Percentiles rank a stretch among this genome's conserved stretches.
phyloP scores from a whole-genome alignment of 2,329 filamentous ascomycete species.

The Stylonectria norvegica region DNA sequence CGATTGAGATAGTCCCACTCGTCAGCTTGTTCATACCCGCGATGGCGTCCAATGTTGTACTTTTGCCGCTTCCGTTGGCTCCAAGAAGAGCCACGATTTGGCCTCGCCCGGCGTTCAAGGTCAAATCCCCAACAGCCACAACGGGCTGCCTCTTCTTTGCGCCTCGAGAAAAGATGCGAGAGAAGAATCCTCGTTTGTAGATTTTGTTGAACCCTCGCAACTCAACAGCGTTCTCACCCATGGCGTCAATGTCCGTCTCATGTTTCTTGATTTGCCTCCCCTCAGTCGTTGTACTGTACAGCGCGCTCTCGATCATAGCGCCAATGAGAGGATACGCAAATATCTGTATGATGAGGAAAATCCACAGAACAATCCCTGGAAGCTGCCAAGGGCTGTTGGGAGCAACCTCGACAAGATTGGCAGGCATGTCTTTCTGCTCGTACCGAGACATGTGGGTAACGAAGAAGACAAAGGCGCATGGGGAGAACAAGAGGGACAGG shows the following conservation, averaged over 20 bases:
- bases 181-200: slow-evolving; percentile 65
- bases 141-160: slow-evolving; percentile 55
- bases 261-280: slow-evolving; percentile 51
- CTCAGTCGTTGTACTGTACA: slow-evolving; percentile 71
- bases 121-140: slow-evolving; percentile 73
- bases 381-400: slow-evolving; percentile 65
- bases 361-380: slow-evolving; percentile 72
- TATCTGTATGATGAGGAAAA: slow-evolving; percentile 75
- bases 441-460: slow-evolving; percentile 72
- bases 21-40: slow-evolving; percentile 77
- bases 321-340: slow-evolving; percentile 74
- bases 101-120: slow-evolving; percentile 67
- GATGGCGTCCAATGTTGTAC: slow-evolving; percentile 83
- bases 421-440: slow-evolving; percentile 58
- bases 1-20: slow-evolving; percentile 71
- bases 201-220: slow-evolving; percentile 74
- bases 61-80: slow-evolving; percentile 88
- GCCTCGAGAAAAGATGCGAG: slow-evolving; percentile 47
- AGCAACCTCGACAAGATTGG: slow-evolving; percentile 59
- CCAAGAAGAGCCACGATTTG: slow-evolving; percentile 85
- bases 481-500: slow-evolving; percentile 74
- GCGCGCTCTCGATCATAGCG: slow-evolving; percentile 65
- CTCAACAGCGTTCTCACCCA: slow-evolving; percentile 57
- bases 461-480: slow-evolving; percentile 86
- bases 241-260: slow-evolving; percentile 21